A percentile compares a stretch with the other conserved stretches of the same genome.
phyloP scores from a whole-genome alignment of 441 rosid species.

The Eruca vesicaria region DNA sequence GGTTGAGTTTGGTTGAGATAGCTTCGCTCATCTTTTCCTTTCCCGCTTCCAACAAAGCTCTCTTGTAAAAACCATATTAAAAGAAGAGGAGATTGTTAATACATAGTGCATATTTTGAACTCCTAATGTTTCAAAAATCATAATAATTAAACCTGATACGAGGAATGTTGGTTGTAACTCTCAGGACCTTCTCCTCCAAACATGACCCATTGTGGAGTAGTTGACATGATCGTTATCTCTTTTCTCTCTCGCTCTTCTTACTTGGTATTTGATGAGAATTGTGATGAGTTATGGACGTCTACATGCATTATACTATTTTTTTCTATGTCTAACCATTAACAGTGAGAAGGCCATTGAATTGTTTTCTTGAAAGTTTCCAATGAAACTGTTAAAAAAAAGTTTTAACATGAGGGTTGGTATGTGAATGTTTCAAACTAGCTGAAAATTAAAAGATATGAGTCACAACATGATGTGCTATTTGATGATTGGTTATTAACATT shows the following conservation, averaged over 20 bases:
- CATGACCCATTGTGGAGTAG: neutral
- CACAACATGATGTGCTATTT: too few relatives aligned
- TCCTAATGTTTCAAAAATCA: neutral
- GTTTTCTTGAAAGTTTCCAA: too few relatives aligned
- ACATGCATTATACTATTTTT: neutral
- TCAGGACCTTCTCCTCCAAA: neutral
- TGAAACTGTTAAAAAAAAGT: too few relatives aligned
- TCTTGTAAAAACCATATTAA: neutral
- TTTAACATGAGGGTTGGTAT: too few relatives aligned
- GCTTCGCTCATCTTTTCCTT: constrained; percentile 11
- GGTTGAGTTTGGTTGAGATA: neutral
- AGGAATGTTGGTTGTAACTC: neutral
- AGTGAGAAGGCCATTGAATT: too few relatives aligned
- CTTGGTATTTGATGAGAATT: neutral
- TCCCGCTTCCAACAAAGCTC: constrained; percentile 18
- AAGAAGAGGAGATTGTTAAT: neutral
- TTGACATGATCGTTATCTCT: neutral
- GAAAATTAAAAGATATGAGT: too few relatives aligned
- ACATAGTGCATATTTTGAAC: neutral
- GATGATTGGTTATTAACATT: too few relatives aligned
- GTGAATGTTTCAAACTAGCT: too few relatives aligned
- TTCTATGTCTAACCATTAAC: neutral
- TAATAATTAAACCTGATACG: neutral
- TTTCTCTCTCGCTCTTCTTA: neutral
- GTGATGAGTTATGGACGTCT: neutral